Conservation (phyloP, 108 stramenopile species). For the Hondaea fermentalgiana region DNA sequence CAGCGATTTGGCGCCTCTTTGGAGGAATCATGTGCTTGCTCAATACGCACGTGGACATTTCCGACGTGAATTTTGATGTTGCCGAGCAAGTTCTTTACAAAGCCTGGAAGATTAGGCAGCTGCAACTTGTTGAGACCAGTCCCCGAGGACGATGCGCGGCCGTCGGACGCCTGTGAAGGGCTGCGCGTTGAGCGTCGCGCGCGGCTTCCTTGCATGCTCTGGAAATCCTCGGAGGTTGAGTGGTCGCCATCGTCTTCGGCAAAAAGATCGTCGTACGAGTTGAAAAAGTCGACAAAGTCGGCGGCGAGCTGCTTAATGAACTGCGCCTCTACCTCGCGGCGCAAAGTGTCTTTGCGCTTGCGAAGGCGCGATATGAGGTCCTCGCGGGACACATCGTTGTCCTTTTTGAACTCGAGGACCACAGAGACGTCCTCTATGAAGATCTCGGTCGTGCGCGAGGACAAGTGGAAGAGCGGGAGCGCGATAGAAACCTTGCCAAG, state of each 20-base stretch:
- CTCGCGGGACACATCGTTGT: constrained; percentile 12
- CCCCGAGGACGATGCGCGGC: background rate
- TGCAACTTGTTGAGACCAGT: background rate
- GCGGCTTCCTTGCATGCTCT: background rate
- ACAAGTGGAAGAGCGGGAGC: background rate
- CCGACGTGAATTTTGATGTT: background rate
- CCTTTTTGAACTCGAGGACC: background rate
- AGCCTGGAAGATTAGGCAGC: background rate
- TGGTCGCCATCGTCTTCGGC: background rate
- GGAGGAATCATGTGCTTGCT: background rate
- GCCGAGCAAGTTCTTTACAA: background rate
- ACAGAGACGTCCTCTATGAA: background rate
- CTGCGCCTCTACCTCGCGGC: background rate
- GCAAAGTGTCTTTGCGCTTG: background rate
- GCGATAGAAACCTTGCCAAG: background rate
- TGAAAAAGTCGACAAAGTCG: background rate
- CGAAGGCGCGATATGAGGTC: background rate
- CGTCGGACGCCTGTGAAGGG: background rate
- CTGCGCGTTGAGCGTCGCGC: background rate
- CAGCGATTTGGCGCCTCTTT: background rate
- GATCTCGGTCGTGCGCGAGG: background rate
- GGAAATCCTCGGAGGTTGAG: background rate
- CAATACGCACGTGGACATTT: background rate
- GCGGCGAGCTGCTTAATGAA: background rate
- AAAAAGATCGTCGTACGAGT: background rate